Evolutionary conservation across 2,329 filamentous ascomycete genomes (phyloP), one percentile per base, ranked within the genome.

Genomic region (Arthrobotrys iridis): DNA sequence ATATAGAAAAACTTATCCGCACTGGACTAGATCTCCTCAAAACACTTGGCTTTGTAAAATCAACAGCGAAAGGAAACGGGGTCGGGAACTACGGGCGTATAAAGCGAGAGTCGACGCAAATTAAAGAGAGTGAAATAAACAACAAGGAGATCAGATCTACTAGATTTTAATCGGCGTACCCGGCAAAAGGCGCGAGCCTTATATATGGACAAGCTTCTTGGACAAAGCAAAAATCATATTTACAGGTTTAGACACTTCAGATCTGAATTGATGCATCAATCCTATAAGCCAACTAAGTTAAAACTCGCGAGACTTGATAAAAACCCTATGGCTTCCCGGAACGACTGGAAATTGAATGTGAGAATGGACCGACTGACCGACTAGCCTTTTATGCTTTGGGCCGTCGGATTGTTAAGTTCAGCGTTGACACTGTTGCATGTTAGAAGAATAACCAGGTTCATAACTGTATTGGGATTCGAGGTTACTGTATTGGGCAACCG

Each of bases 361-460:
- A 35, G 20, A 33, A 52, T 50, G 45, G 24, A n/a, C 26, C 18
- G 28, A 52, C 15, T 22, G 24, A n/a, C 26, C 18, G 28, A 52
- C 15, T 22, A 6, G 28, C 26, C n/a, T 20, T 35, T 20, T 33
- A 52, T 52, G 6, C 40, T 11, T 22, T 15, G 8, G 18, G 37
- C 18, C 15, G 28, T 2, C 46, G 26, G n/a, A 33, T 20, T 52
- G 48, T 35, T 8, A 35, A 22, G 15, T 18, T 55, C 24, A 3
- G 50, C 18, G 50, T 55, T 55, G 50, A 55, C 10, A 8, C 24
- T 55, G 50, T 55, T 55, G 50, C n/a, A 55, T 37, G 18, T 55
- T 55, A 10, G 8, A n/a, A 52, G 46, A 20, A 35, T 28, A 52
- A 11, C 15, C 2, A n/a, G n/a, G n/a, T n/a, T n/a, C n/a, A n/a